Base-by-base conservation (phyloP, 495 filamentous ascomycete genomes). In the Podospora australis region DNA sequence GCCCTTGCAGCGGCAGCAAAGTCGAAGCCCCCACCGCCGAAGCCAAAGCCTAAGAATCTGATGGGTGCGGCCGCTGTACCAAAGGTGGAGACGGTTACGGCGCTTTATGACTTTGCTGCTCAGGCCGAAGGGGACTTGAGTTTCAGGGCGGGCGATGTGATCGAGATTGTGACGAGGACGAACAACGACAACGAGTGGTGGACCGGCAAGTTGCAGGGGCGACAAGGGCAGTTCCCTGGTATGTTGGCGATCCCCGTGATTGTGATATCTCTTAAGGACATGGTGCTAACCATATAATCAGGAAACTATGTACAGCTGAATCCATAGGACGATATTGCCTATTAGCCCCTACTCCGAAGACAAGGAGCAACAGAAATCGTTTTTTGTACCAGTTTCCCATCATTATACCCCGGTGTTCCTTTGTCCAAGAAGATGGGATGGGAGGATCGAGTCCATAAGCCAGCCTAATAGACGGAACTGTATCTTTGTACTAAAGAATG, bases 111-210 rank as follows among this genome's bases (percentile, higher is more conserved):
- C 62, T 99, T 95, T 61, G 87, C 96, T 52, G 92, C 92, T 16
- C 90, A 96, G 58, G 90, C 90, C 2, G 90, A 95, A 46, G 89
- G 90, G 1, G 92, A 99, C 63, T 73, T 99, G 44, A 94, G 86
- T 58, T 99, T 99, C 62, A 79, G 75, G 3, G 81, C 88, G 1
- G 94, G 92, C 3, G 94, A 99, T 50, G 70, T 87, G 22, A 97
- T 99, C 57, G 90, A 96, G 64, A 88, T 99, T 48, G 63, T 88
- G 10, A 73, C 77, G 51, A 75, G 87, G 38, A 95, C 90, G 10
- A 71, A 72, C 13, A 95, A 94, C 53, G 85, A 86, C 41, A 95
- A 99, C 57, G 92, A 97, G 67, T 99, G 92, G 92, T 99, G 92
- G 92, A 81, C 74, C 2, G 92, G 92, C 5, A 82, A 77, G 62